phyloP scores from a whole-genome alignment of 768 basidiomycete genomes.

The Leccinum sublutescens region DNA sequence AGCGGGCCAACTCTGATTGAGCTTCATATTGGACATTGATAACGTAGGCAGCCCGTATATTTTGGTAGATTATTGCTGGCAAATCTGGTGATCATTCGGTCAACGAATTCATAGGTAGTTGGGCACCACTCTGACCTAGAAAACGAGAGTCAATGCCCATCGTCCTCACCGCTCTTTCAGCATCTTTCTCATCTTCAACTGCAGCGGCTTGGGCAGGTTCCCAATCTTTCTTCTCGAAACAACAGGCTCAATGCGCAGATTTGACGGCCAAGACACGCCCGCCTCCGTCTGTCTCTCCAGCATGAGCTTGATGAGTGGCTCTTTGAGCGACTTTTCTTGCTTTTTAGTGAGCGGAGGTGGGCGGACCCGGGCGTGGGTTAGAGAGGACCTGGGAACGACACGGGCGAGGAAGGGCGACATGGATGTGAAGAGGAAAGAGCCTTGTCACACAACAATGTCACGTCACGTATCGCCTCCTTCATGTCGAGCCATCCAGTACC shows the following conservation, averaged over 20 bases:
- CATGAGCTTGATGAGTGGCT: conserved; percentile 42
- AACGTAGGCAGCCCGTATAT: background rate
- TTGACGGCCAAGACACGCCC: conserved; percentile 43
- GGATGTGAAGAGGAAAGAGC: background rate
- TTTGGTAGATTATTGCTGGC: background rate
- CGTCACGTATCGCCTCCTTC: conserved; percentile 20
- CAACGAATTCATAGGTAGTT: background rate
- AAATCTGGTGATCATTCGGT: background rate
- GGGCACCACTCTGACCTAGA: conserved; percentile 5
- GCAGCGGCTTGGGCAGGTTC: conserved; percentile 37
- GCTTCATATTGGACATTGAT: background rate
- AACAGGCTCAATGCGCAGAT: conserved; percentile 50
- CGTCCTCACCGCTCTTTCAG: conserved; percentile 32
- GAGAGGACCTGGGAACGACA: conserved; percentile 36
- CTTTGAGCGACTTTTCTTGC: conserved; percentile 28
- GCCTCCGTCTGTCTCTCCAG: conserved; percentile 38
- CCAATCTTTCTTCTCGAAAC: conserved; percentile 39
- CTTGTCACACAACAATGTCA: conserved; percentile 12
- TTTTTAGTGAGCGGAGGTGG: conserved; percentile 34
- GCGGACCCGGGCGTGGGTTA: conserved; percentile 22
- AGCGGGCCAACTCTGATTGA: background rate
- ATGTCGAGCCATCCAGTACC: background rate
- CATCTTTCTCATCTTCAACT: conserved; percentile 41
- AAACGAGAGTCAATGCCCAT: background rate
- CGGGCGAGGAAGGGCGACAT: conserved; percentile 30